Conservation (phyloP, 768 basidiomycete genomes). For the Fomitopsis serialis region DNA sequence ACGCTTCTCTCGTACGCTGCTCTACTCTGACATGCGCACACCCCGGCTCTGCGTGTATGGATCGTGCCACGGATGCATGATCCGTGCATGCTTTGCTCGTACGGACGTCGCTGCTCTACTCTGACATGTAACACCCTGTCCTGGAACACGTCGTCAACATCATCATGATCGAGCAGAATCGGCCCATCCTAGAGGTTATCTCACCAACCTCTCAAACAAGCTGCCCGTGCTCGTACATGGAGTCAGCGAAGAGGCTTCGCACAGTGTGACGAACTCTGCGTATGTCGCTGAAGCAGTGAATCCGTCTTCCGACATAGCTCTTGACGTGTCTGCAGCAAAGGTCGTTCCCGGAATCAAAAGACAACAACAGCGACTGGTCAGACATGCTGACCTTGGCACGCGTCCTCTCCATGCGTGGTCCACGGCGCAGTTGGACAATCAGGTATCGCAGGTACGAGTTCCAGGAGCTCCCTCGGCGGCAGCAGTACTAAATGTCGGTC, state of each 20-base stretch:
- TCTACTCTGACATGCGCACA: too few relatives aligned
- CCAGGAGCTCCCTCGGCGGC: too few relatives aligned
- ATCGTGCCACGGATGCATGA: too few relatives aligned
- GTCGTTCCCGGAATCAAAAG: not conserved
- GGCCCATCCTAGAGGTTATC: slow-evolving; percentile 25
- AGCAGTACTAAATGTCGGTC: too few relatives aligned
- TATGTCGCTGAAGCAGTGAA: not conserved
- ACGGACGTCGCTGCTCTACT: too few relatives aligned
- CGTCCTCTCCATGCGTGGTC: not conserved
- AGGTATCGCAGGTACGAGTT: too few relatives aligned
- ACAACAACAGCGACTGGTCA: not conserved
- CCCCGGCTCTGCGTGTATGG: too few relatives aligned
- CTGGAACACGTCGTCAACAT: slow-evolving; percentile 45
- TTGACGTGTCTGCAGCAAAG: not conserved
- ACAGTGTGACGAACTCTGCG: not conserved
- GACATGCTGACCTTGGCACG: not conserved
- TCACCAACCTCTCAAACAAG: not conserved
- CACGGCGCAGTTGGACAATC: too few relatives aligned
- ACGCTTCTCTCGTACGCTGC: too few relatives aligned
- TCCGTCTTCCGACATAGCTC: not conserved
- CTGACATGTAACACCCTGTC: too few relatives aligned
- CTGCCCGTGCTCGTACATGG: not conserved
- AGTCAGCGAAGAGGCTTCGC: not conserved
- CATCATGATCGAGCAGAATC: slow-evolving; percentile 55
- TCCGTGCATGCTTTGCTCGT: too few relatives aligned